Conservation (phyloP, 2,329 filamentous ascomycete genomes). For the Penicillium sp. region DNA sequence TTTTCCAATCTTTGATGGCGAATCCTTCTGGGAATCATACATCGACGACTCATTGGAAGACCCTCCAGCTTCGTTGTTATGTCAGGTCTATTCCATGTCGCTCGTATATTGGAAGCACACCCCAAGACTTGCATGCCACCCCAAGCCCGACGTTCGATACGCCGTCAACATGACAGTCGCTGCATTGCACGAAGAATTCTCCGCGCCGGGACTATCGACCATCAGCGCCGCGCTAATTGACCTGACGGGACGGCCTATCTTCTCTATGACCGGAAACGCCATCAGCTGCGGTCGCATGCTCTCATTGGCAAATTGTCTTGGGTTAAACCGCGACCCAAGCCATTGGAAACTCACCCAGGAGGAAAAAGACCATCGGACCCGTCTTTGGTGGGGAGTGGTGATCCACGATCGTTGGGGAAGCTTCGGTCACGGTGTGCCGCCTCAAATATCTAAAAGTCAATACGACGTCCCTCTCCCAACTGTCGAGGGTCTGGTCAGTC, state of each 20-base stretch:
- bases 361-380: conserved; percentile 49
- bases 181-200: conserved; percentile 55
- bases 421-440: conserved; percentile 52
- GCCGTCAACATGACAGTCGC: conserved; percentile 59
- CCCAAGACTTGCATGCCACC: conserved; percentile 41
- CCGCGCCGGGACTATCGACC: conserved; percentile 54
- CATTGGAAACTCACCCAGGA: conserved; percentile 48
- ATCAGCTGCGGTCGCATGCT: conserved; percentile 50
- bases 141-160: conserved; percentile 54
- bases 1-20: conserved; percentile 56
- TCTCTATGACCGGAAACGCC: conserved; percentile 55
- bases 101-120: conserved; percentile 54
- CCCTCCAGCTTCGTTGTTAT: conserved; percentile 53
- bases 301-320: conserved; percentile 51
- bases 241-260: conserved; percentile 55
- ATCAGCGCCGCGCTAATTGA: conserved; percentile 55
- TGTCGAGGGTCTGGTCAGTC: conserved; percentile 37
- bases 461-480: conserved; percentile 53
- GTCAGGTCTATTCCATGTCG: conserved; percentile 54
- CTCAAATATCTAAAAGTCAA: conserved; percentile 49
- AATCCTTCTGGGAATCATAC: conserved; percentile 49
- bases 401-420: conserved; percentile 55
- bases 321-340: conserved; percentile 51
- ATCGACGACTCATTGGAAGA: conserved; percentile 42
- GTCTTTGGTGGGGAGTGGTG: conserved; percentile 53